Conservation (phyloP, 2,329 filamentous ascomycete species). For the Zelopaecilomyces penicillatus region DNA sequence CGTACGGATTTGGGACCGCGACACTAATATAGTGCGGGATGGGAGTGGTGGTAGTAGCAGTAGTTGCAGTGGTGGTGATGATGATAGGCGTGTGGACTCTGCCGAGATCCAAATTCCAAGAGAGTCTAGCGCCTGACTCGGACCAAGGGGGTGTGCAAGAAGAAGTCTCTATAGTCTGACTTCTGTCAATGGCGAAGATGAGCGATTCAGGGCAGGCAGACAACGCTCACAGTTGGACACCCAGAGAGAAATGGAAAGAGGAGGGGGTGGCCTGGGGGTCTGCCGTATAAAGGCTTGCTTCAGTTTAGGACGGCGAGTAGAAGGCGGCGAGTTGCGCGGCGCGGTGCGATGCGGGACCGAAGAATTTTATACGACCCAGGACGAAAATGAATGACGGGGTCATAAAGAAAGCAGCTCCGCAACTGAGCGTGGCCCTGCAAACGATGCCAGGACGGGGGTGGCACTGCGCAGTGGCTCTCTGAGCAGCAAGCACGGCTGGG, state of each 20-base stretch:
- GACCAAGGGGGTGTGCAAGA: slow-evolving; percentile 10
- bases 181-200: slow-evolving; percentile 1
- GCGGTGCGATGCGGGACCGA: slow-evolving; percentile 17
- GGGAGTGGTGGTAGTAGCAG: slow-evolving; percentile 11
- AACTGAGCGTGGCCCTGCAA: slow-evolving; percentile 5
- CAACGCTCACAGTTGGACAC: background rate
- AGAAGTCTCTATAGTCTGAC: background rate
- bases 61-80: no score
- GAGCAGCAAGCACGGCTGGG: background rate
- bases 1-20: slow-evolving; percentile 22
- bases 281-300: background rate
- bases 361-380: slow-evolving; percentile 23
- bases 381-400: slow-evolving; percentile 20
- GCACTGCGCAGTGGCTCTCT: slow-evolving; percentile 6
- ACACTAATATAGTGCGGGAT: slow-evolving; percentile 34
- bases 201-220: slow-evolving; percentile 6
- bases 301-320: slow-evolving; percentile 7
- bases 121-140: slow-evolving; percentile 26
- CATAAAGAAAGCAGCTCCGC: slow-evolving; percentile 19
- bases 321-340: slow-evolving; percentile 4
- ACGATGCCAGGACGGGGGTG: slow-evolving; percentile 7
- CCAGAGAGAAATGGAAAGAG: slow-evolving; percentile 2
- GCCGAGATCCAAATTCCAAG: slow-evolving; percentile 25
- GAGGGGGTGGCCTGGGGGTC: slow-evolving; percentile 1
- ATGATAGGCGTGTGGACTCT: slow-evolving; percentile 16